These are phyloP conservation scores for Canavalia ensiformis DNA, from an alignment of 306 rosid genomes.

Conservation along the genomic window DNA sequence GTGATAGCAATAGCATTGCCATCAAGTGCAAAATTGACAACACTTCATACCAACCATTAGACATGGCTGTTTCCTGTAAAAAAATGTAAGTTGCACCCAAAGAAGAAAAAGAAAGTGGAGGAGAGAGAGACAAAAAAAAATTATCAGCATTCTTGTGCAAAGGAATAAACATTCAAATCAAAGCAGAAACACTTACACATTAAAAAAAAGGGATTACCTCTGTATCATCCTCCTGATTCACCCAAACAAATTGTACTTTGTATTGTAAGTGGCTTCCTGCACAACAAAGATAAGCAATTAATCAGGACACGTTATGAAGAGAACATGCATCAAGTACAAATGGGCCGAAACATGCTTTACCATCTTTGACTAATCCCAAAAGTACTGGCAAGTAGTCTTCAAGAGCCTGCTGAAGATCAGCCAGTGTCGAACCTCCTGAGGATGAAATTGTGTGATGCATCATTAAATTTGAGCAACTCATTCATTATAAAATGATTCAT, in stretches of 20 bases:
- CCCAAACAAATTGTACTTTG: slow-evolving; percentile 90
- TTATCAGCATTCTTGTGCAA: slow-evolving; percentile 21
- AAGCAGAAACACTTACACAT: slow-evolving; percentile 20
- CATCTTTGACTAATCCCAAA: slow-evolving; percentile 91
- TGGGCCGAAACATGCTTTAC: slow-evolving; percentile 51
- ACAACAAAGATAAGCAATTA: slow-evolving; percentile 49
- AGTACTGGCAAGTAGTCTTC: slow-evolving; percentile 97
- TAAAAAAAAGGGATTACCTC: slow-evolving; percentile 60
- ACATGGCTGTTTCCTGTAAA: slow-evolving; percentile 87
- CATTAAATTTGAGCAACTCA: slow-evolving; percentile 43
- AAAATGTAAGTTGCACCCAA: slow-evolving; percentile 19
- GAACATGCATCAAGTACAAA: slow-evolving; percentile 43
- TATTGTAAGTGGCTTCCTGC: slow-evolving; percentile 92
- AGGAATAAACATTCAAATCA: slow-evolving; percentile 36
- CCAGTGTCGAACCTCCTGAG: slow-evolving; percentile 91
- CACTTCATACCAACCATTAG: slow-evolving; percentile 93
- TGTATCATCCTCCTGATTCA: slow-evolving; percentile 91
- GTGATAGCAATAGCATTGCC: slow-evolving; percentile 85
- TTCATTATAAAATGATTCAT: slow-evolving; percentile 35
- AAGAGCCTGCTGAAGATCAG: slow-evolving; percentile 94
- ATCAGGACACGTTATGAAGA: slow-evolving; percentile 44
- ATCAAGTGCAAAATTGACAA: slow-evolving; percentile 92
- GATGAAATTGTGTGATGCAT: slow-evolving; percentile 54
- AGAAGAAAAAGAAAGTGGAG: background rate
- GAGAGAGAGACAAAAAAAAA: background rate